Evolutionary conservation across 306 rosid genomes (phyloP).

Genomic region (Castanopsis chinensis): DNA sequence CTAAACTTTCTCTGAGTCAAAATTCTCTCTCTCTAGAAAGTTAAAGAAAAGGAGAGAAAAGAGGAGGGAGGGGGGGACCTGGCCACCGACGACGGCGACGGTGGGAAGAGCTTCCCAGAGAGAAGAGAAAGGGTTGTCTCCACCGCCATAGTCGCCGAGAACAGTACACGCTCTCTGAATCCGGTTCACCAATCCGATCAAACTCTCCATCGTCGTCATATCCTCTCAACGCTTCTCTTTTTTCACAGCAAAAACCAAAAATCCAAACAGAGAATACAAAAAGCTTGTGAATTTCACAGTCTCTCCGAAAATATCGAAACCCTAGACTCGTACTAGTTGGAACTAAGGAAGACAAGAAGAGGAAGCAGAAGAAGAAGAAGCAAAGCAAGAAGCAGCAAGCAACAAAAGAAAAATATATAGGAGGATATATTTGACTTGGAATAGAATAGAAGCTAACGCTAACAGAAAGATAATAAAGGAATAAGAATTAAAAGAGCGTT

Average conservation of each 20-base stretch:
- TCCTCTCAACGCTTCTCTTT: background rate
- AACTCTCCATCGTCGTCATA: slow-evolving; percentile 94
- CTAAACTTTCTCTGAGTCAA: background rate
- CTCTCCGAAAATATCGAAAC: slow-evolving; percentile 6
- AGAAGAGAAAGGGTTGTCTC: slow-evolving; percentile 61
- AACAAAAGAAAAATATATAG: no score
- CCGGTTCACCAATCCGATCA: slow-evolving; percentile 88
- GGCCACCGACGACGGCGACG: slow-evolving; percentile 97
- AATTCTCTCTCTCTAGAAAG: background rate
- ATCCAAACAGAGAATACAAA: no score
- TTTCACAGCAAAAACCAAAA: no score
- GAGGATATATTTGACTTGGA: no score
- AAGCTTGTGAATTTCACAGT: no score
- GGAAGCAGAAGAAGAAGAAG: no score
- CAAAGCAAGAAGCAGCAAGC: no score
- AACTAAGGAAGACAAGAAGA: no score
- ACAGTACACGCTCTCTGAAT: slow-evolving; percentile 91
- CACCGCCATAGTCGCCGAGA: slow-evolving; percentile 92
- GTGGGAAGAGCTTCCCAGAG: slow-evolving; percentile 97
- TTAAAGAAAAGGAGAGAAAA: background rate
- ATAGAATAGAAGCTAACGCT: no score
- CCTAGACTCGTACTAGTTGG: slow-evolving; percentile 8
- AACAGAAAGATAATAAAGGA: no score
- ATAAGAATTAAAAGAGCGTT: no score
- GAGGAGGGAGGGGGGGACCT: slow-evolving; percentile 40